Conservation (phyloP, 1,284 basidiomycete species). For the Microbotryum intermedium region DNA sequence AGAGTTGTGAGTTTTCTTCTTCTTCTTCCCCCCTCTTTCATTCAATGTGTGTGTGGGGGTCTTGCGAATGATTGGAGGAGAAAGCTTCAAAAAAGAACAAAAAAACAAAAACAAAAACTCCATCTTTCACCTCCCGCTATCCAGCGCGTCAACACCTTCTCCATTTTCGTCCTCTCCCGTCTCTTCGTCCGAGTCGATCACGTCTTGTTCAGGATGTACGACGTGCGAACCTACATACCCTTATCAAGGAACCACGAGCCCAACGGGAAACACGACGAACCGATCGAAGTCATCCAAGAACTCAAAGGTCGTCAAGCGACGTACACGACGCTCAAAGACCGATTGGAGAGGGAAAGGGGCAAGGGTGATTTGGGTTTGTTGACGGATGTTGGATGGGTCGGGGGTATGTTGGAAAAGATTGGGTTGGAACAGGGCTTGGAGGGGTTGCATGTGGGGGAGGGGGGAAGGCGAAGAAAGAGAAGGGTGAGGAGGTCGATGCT, state of each 20-base stretch:
- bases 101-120: not conserved
- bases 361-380: slow-evolving; percentile 68
- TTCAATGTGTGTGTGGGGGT: too few species aligned
- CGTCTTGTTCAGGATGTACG: slow-evolving; percentile 83
- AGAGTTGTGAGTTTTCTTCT: slow-evolving; percentile 59
- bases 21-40: not conserved
- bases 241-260: slow-evolving; percentile 45
- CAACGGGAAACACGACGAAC: too few species aligned
- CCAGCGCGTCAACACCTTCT: slow-evolving; percentile 96
- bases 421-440: slow-evolving; percentile 8
- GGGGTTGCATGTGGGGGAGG: not conserved
- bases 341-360: not conserved
- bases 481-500: too few species aligned
- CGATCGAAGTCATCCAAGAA: slow-evolving; percentile 61
- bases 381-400: slow-evolving; percentile 80
- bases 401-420: slow-evolving; percentile 51
- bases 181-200: slow-evolving; percentile 93
- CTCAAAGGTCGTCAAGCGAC: slow-evolving; percentile 79
- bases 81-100: not conserved
- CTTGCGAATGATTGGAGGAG: too few species aligned
- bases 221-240: slow-evolving; percentile 83
- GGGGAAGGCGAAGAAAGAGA: not conserved
- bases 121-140: too few species aligned
- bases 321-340: slow-evolving; percentile 43
- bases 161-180: slow-evolving; percentile 79